These are phyloP conservation scores for Fusarium devonianum DNA, from an alignment of 2,329 filamentous ascomycete genomes.

Conservation along the genomic window DNA sequence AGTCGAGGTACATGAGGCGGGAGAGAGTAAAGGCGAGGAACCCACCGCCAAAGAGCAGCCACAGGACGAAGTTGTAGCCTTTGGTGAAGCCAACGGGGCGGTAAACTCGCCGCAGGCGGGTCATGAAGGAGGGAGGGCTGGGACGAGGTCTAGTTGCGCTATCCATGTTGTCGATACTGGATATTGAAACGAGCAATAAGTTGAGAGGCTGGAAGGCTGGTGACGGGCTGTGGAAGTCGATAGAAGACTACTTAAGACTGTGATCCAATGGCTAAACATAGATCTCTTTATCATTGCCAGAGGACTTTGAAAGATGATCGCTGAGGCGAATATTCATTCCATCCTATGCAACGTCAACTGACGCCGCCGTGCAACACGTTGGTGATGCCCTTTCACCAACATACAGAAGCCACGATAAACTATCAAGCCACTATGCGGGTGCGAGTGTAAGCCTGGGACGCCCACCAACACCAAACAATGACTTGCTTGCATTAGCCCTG, in stretches of 20 bases:
- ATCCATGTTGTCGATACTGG: constrained; percentile 1
- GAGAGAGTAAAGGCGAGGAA: constrained; percentile 35
- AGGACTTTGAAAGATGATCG: not conserved
- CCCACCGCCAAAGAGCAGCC: constrained; percentile 55
- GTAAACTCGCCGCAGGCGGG: constrained; percentile 44
- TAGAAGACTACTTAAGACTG: too few relatives aligned
- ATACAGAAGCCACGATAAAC: too few relatives aligned
- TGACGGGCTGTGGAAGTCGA: too few relatives aligned
- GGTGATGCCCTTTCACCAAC: not conserved
- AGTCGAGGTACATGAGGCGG: constrained; percentile 38
- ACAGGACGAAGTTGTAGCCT: constrained; percentile 65
- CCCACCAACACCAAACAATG: not conserved
- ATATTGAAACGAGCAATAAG: not conserved
- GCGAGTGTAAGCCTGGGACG: not conserved
- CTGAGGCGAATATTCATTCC: not conserved
- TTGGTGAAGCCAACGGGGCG: constrained; percentile 61
- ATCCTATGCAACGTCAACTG: not conserved
- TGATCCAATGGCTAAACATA: too few relatives aligned
- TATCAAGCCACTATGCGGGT: not conserved
- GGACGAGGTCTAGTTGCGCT: not conserved
- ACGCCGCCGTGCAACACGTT: not conserved
- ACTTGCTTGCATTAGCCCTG: not conserved
- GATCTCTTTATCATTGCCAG: not conserved
- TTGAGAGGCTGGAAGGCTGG: not conserved
- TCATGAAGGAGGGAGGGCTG: not conserved